These are phyloP conservation scores for Xylaria sp. DNA, from an alignment of 2,329 filamentous ascomycete species.

Conservation along the genomic window DNA sequence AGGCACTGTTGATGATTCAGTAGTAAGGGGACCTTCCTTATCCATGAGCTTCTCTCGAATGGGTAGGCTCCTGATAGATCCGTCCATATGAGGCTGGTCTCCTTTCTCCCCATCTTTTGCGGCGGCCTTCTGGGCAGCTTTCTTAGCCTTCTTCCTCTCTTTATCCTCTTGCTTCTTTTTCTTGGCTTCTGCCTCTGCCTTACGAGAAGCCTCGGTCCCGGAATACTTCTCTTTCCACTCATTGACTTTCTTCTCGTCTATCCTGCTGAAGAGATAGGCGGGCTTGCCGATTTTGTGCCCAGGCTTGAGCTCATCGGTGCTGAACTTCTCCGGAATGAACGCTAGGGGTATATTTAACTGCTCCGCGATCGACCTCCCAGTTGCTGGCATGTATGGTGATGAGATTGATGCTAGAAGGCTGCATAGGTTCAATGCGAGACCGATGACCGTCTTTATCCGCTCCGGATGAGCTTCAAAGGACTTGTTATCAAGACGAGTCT, in stretches of 20 bases:
- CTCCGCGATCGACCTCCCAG: conserved; percentile 71
- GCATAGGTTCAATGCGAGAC: conserved; percentile 81
- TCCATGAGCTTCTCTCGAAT: conserved; percentile 37
- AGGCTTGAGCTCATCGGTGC: conserved; percentile 61
- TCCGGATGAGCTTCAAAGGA: conserved; percentile 58
- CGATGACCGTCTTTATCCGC: conserved; percentile 63
- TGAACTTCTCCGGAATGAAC: conserved; percentile 70
- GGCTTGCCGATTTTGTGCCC: conserved; percentile 83
- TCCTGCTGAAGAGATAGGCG: conserved; percentile 78
- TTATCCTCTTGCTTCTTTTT: conserved; percentile 57
- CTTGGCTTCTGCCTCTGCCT: conserved; percentile 52
- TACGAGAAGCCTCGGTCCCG: conserved; percentile 68
- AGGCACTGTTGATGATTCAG: conserved; percentile 15
- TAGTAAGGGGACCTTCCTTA: conserved; percentile 25
- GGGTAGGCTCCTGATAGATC: conserved; percentile 33
- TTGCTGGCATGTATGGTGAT: conserved; percentile 84
- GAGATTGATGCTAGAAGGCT: conserved; percentile 79
- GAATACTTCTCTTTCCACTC: conserved; percentile 82
- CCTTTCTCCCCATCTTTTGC: conserved; percentile 12
- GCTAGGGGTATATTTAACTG: conserved; percentile 60
- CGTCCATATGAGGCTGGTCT: conserved; percentile 26
- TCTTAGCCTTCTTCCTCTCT: conserved; percentile 50
- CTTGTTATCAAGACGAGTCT: conserved; percentile 57
- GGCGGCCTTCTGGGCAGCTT: conserved; percentile 30
- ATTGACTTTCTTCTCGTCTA: conserved; percentile 78